Base-by-base conservation (phyloP, 2,329 filamentous ascomycete genomes). In the Microcyclospora tardicrescens region DNA sequence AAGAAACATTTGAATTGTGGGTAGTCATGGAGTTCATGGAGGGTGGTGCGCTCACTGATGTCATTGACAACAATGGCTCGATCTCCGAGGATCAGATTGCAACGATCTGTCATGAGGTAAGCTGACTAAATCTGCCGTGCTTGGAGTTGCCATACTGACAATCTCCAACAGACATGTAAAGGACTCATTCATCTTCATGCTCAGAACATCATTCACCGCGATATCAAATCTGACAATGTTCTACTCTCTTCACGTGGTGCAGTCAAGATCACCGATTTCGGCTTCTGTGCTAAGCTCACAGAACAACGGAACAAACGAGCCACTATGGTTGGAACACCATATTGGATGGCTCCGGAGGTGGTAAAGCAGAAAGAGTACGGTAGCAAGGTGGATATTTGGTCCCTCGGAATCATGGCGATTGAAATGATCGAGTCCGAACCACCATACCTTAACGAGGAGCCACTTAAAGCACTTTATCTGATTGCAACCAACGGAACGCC, bases 11-110 rank as follows among this genome's bases (percentile, higher is more conserved):
- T 39, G 91, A 98, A 61, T 73, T 98, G n/a, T 98, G 91, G 91
- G 86, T 98, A 10, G 89, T 98, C 37, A 94, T 98, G 91, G 91
- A 98, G 66, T 98, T 87, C 56, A 98, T 98, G 91, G 91, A 98
- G 65, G 91, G 91, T 53, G 91, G 91, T 65, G 84, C 91, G 45
- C 67, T 98, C 61, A 98, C 91, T 1, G 91, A 98, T 68, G 86
- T 98, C 43, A 98, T 98, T 63, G 91, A 98, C 64, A 95, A 96
- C 66, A 98, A 96, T 62, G 75, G 81, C 2, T 77, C 79, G 41
- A 95, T 98, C 52, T 85, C 82, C 5, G 91, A 98, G 62, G 85
- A 95, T 58, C 91, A 98, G 61, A 98, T 98, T 55, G 85, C 91
- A 9, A 95, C 89, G 5, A 96, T 98, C 49, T 96, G 89, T 62